Percentiles rank a stretch among this genome's conserved stretches.
These are phyloP conservation scores for Steccherinum ochraceum DNA, from an alignment of 768 basidiomycete species.

Conservation along the genomic window DNA sequence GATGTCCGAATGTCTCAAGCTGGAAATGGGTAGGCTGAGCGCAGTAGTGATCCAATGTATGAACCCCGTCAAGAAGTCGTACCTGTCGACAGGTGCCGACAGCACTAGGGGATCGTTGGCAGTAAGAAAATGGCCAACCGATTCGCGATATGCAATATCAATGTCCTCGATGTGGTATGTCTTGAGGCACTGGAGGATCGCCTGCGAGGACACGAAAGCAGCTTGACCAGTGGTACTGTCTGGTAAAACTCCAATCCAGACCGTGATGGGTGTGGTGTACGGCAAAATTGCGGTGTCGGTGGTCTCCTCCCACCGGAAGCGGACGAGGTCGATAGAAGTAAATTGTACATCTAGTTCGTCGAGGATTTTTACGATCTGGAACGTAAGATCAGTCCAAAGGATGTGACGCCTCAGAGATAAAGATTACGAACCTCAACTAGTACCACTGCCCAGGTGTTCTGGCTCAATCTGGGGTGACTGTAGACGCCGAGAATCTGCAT, in stretches of 20 bases:
- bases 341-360: slow-evolving; percentile 5
- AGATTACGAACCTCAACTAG: slow-evolving; percentile 16
- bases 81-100: slow-evolving; percentile 13
- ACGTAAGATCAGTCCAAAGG: slow-evolving; percentile 9
- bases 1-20: slow-evolving; percentile 22
- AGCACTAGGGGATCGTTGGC: slow-evolving; percentile 11
- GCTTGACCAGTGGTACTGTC: slow-evolving; percentile 14
- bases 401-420: slow-evolving; percentile 15
- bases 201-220: slow-evolving; percentile 12
- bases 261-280: slow-evolving; percentile 14
- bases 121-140: slow-evolving; percentile 5
- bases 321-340: slow-evolving; percentile 11
- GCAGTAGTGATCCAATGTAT: slow-evolving; percentile 28
- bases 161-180: slow-evolving; percentile 12
- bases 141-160: slow-evolving; percentile 19
- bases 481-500: too few relatives aligned
- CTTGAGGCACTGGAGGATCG: slow-evolving; percentile 15
- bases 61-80: slow-evolving; percentile 25
- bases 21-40: slow-evolving; percentile 32
- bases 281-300: too few relatives aligned
- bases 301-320: slow-evolving; percentile 11
- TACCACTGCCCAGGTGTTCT: slow-evolving; percentile 16
- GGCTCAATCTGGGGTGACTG: too few relatives aligned
- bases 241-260: slow-evolving; percentile 22
- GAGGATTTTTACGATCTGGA: slow-evolving; percentile 12